Conservation (phyloP, 1,284 basidiomycete species). For the Malassezia sympodialis region DNA sequence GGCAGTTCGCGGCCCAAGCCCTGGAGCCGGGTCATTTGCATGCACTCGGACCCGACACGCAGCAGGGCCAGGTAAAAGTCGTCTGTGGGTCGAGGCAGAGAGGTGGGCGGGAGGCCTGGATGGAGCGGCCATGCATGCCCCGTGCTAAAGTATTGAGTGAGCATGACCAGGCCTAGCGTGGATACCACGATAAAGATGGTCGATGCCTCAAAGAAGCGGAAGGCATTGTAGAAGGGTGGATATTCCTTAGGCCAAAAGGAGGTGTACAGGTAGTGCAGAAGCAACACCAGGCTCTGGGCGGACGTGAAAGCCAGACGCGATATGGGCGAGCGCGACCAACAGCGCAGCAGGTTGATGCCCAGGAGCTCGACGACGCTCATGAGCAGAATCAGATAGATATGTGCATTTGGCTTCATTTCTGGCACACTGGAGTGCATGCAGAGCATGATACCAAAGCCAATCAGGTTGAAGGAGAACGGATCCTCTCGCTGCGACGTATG, state of each 20-base stretch:
- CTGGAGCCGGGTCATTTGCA: constrained; percentile 36
- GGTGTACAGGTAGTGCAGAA: constrained; percentile 28
- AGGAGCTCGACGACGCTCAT: constrained; percentile 33
- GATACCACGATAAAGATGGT: constrained; percentile 26
- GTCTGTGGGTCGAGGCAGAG: constrained; percentile 27
- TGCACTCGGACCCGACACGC: constrained; percentile 40
- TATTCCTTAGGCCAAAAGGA: constrained; percentile 19
- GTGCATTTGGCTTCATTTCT: constrained; percentile 27
- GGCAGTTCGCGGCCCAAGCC: constrained; percentile 33
- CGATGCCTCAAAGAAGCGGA: constrained; percentile 28
- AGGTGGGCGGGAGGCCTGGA: constrained; percentile 26
- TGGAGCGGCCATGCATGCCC: constrained; percentile 22
- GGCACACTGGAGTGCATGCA: constrained; percentile 31
- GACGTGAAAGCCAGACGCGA: constrained; percentile 28
- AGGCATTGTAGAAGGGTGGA: constrained; percentile 32
- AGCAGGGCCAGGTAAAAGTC: constrained; percentile 38
- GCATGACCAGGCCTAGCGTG: constrained; percentile 30
- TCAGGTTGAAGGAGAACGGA: constrained; percentile 36
- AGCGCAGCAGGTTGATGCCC: constrained; percentile 16
- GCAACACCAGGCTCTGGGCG: constrained; percentile 24
- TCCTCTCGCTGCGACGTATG: constrained; percentile 15
- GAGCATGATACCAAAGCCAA: constrained; percentile 35
- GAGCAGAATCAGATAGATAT: constrained; percentile 36
- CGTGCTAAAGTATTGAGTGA: constrained; percentile 35
- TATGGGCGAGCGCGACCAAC: constrained; percentile 14